A percentile compares a stretch with the other conserved stretches of the same genome.
phyloP scores from a whole-genome alignment of 2,329 filamentous ascomycete genomes.

The Xylaria sp. region DNA sequence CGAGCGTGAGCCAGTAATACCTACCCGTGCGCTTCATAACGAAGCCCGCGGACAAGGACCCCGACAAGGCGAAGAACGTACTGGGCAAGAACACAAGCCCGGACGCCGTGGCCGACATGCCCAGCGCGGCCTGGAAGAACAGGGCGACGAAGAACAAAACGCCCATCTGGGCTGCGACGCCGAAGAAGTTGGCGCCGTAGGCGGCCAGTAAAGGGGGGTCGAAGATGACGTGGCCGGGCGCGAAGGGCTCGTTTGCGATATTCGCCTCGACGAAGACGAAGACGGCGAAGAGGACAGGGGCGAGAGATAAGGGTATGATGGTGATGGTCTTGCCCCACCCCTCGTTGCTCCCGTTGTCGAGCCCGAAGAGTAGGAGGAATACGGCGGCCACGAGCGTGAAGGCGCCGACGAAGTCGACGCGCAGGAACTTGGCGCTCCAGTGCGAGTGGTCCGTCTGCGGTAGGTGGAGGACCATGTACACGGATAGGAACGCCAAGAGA shows the following conservation, averaged over 20 bases:
- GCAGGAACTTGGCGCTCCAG: slow-evolving; percentile 73
- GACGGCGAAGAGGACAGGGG: slow-evolving; percentile 68
- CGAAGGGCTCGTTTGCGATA: slow-evolving; percentile 77
- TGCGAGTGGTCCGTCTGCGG: slow-evolving; percentile 67
- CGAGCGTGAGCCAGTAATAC: slow-evolving; percentile 76
- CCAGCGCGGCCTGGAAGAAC: slow-evolving; percentile 79
- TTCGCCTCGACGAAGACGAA: slow-evolving; percentile 77
- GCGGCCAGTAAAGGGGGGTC: slow-evolving; percentile 72
- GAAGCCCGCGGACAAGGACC: slow-evolving; percentile 72
- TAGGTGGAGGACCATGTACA: slow-evolving; percentile 70
- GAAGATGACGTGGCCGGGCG: slow-evolving; percentile 78
- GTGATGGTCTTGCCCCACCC: slow-evolving; percentile 72
- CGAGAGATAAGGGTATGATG: slow-evolving; percentile 65
- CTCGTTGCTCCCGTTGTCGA: slow-evolving; percentile 79
- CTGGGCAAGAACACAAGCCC: slow-evolving; percentile 74
- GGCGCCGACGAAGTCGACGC: slow-evolving; percentile 80
- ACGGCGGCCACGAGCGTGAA: slow-evolving; percentile 73
- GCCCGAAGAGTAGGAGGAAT: slow-evolving; percentile 71
- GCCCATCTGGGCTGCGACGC: slow-evolving; percentile 67
- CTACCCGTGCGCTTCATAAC: slow-evolving; percentile 76
- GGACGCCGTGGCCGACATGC: slow-evolving; percentile 70
- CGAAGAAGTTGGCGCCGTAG: slow-evolving; percentile 79
- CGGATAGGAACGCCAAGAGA: slow-evolving; percentile 70
- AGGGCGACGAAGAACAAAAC: slow-evolving; percentile 79
- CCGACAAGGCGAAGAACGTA: slow-evolving; percentile 70